phyloP scores from a whole-genome alignment of 2,329 filamentous ascomycete genomes.

The Coniella vitis region DNA sequence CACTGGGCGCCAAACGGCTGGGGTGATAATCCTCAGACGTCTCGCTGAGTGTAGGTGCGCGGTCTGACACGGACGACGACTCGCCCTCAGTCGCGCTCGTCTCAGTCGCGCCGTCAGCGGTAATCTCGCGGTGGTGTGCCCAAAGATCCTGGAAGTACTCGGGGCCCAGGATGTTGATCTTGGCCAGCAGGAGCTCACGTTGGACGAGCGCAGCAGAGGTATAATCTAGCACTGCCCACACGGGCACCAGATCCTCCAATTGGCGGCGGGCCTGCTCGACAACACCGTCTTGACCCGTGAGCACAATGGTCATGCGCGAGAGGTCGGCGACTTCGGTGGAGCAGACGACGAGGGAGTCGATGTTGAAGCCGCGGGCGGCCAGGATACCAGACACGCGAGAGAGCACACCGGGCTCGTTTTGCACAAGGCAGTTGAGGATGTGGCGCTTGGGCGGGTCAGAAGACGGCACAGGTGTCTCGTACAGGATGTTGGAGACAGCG shows the following conservation, averaged over 20 bases:
- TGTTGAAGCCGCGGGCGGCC: conserved; percentile 96
- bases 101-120: conserved; percentile 42
- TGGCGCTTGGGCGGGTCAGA: conserved; percentile 83
- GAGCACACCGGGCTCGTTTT: conserved; percentile 96
- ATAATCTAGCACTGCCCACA: conserved; percentile 98
- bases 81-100: conserved; percentile 24
- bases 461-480: conserved; percentile 88
- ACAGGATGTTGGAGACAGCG: conserved; percentile 96
- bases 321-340: conserved; percentile 95
- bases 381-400: conserved; percentile 95
- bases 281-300: conserved; percentile 92
- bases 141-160: conserved; percentile 98
- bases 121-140: conserved; percentile 89
- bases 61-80: conserved; percentile 25
- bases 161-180: conserved; percentile 92
- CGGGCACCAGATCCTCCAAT: conserved; percentile 91
- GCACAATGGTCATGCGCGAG: conserved; percentile 96
- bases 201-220: conserved; percentile 88
- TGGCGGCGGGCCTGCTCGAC: conserved; percentile 95
- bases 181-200: conserved; percentile 89
- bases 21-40: conserved; percentile 74
- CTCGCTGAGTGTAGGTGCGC: conserved; percentile 35
- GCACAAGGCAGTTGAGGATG: conserved; percentile 95
- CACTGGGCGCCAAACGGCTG: conserved; percentile 72
- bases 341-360: conserved; percentile 95